These are phyloP conservation scores for Astrothelium subdiscretum DNA, from an alignment of 495 filamentous ascomycete genomes.

Conservation along the genomic window DNA sequence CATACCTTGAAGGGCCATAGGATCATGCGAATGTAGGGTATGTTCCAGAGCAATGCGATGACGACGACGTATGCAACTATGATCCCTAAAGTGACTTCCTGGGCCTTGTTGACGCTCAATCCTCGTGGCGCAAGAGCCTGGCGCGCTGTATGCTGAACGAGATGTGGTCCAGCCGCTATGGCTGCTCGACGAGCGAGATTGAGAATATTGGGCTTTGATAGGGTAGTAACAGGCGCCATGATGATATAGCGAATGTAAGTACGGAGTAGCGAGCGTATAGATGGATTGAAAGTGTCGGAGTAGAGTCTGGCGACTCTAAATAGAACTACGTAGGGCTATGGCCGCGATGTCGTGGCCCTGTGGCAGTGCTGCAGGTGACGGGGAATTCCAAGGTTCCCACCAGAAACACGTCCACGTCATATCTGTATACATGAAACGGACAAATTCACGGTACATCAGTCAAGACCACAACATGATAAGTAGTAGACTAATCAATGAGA, in stretches of 20 bases:
- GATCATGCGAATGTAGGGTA: slow-evolving; percentile 60
- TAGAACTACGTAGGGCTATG: too few species aligned
- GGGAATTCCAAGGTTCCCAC: neutral
- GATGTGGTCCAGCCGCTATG: slow-evolving; percentile 12
- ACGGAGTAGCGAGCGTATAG: neutral
- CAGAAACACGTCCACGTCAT: neutral
- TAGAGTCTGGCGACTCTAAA: neutral
- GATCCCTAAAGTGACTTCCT: slow-evolving; percentile 60
- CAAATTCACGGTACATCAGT: neutral
- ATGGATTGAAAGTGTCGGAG: neutral
- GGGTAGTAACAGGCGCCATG: neutral
- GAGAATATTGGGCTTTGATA: neutral
- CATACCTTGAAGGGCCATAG: slow-evolving; percentile 79
- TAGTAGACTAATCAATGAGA: neutral
- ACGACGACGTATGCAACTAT: slow-evolving; percentile 58
- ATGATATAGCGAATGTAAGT: neutral
- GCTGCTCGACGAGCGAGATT: slow-evolving; percentile 12
- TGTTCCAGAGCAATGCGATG: slow-evolving; percentile 67
- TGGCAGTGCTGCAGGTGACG: neutral
- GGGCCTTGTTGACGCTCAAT: slow-evolving; percentile 56
- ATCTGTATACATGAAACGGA: neutral
- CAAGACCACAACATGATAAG: slow-evolving; percentile 4
- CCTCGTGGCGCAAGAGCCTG: slow-evolving; percentile 31
- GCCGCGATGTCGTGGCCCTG: neutral
- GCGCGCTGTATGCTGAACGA: neutral